Base-by-base conservation (phyloP, 1,284 basidiomycete species). In the Moesziomyces sp. region DNA sequence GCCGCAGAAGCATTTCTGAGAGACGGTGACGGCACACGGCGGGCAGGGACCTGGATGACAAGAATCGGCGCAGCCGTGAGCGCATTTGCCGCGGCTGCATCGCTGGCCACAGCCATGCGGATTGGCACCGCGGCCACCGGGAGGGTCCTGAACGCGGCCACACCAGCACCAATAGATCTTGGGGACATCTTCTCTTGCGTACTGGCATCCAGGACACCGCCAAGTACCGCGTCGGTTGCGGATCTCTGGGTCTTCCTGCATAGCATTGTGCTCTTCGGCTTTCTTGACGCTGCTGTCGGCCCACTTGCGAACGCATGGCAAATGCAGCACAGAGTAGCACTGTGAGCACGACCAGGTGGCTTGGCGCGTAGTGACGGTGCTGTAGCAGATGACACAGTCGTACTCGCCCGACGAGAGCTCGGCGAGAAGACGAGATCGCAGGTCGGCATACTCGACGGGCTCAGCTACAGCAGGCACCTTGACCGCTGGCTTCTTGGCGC, bases 31-130 rank as follows among this genome's bases (percentile, higher is more conserved):
- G 0, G 76, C 70, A 60, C 82, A 84, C 0, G 80, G 79, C 10
- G 82, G 81, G 43, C 82, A 84, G 0, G 82, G 81, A 19, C 80
- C 82, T 5, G 82, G 81, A 50, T 84, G 82, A 46, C 82, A 84
- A 16, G 62, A 50, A 38, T 73, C 74, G 10, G 78, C 66, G 46
- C 81, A 82, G 9, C 82, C 82, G 44, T 84, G 79, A 9, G 53
- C n/a, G 50, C 82, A 84, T 21, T 74, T 76, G 4, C 72, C 77
- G 14, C 76, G 65, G 30, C 58, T 63, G 48, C 80, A 81, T 18
- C 66, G 65, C 48, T 76, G 66, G 18, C 81, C 80, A 58, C 82
- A 84, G 26, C 80, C 76, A 56, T 84, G 82, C 11, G 82, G 76
- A 34, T 62, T 64, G 26, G 68, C 60, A 11, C 76, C 71, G 18